These are phyloP conservation scores for Spergularia marina DNA, from an alignment of 148 eudicot species.

Conservation along the genomic window DNA sequence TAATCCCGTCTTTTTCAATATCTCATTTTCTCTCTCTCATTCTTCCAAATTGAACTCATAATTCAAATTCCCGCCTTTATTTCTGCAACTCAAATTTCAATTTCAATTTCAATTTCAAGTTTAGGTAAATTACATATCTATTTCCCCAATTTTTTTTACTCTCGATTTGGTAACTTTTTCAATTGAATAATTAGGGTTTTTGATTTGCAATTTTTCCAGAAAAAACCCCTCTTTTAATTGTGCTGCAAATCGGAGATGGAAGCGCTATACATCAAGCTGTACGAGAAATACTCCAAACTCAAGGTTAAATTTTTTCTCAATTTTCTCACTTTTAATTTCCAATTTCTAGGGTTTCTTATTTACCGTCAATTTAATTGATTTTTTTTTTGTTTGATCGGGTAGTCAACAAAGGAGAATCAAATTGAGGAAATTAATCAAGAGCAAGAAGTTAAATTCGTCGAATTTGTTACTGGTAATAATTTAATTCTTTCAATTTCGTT, in stretches of 20 bases:
- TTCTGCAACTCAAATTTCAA: not conserved
- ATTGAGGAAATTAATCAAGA: slow-evolving; percentile 45
- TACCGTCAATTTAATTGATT: not conserved
- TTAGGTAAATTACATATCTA: not conserved
- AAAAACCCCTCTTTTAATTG: not conserved
- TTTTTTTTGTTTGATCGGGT: not conserved
- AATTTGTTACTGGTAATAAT: slow-evolving; percentile 49
- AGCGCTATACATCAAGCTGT: slow-evolving; percentile 63
- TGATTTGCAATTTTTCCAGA: not conserved
- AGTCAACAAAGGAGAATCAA: slow-evolving; percentile 45
- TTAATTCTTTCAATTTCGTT: not conserved
- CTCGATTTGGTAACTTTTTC: no score
- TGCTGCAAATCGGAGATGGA: slow-evolving; percentile 46
- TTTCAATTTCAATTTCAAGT: not conserved
- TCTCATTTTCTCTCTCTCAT: no score
- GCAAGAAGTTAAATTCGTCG: slow-evolving; percentile 57
- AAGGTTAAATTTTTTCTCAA: slow-evolving; percentile 47
- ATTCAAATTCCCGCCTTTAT: not conserved
- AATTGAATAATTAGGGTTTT: slow-evolving; percentile 20
- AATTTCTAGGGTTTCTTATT: slow-evolving; percentile 1
- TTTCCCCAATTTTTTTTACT: not conserved
- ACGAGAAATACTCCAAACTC: slow-evolving; percentile 57
- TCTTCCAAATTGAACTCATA: not conserved
- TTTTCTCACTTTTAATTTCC: slow-evolving; percentile 1
- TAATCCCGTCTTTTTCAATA: no score